A percentile compares a stretch with the other conserved stretches of the same genome.
phyloP scores from a whole-genome alignment of 108 stramenopile species.

The Nitzschia sp. region DNA sequence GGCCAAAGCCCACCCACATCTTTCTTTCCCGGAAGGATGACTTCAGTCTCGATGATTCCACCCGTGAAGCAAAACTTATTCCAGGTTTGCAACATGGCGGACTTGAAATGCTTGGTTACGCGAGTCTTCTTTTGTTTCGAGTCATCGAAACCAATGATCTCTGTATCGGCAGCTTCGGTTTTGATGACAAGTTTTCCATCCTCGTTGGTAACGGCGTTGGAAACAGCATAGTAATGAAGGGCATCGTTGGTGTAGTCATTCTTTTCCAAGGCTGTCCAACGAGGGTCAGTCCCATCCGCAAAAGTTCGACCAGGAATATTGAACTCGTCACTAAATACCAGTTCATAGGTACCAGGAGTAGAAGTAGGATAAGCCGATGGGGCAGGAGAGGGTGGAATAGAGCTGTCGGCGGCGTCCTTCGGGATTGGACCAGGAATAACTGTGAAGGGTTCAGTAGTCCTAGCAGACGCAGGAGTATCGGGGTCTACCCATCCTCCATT shows the following conservation, averaged over 20 bases:
- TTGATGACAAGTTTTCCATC: slow-evolving; percentile 84
- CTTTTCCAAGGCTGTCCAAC: slow-evolving; percentile 93
- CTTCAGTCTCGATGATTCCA: slow-evolving; percentile 89
- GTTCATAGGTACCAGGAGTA: slow-evolving; percentile 44
- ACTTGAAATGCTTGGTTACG: slow-evolving; percentile 81
- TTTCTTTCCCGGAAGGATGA: slow-evolving; percentile 78
- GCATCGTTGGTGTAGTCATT: slow-evolving; percentile 98
- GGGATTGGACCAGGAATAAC: slow-evolving; percentile 25
- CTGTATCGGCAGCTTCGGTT: slow-evolving; percentile 74
- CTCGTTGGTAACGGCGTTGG: slow-evolving; percentile 67
- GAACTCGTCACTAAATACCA: slow-evolving; percentile 95
- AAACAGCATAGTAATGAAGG: slow-evolving; percentile 67
- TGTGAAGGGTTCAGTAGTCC: slow-evolving; percentile 39
- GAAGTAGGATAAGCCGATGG: slow-evolving; percentile 45
- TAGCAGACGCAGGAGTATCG: slow-evolving; percentile 76
- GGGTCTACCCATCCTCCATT: slow-evolving; percentile 91
- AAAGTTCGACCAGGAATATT: slow-evolving; percentile 79
- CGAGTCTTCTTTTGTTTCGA: slow-evolving; percentile 51
- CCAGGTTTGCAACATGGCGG: slow-evolving; percentile 96
- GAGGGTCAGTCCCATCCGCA: slow-evolving; percentile 88
- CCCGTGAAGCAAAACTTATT: slow-evolving; percentile 99
- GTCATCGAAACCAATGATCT: slow-evolving; percentile 85
- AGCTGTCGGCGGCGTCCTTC: slow-evolving; percentile 24
- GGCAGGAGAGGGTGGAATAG: slow-evolving; percentile 35
- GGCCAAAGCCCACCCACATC: slow-evolving; percentile 95